Evolutionary conservation across 202 grass and related monocot species (phyloP).

Genomic region (Bolboschoenoplectus hybrid): DNA sequence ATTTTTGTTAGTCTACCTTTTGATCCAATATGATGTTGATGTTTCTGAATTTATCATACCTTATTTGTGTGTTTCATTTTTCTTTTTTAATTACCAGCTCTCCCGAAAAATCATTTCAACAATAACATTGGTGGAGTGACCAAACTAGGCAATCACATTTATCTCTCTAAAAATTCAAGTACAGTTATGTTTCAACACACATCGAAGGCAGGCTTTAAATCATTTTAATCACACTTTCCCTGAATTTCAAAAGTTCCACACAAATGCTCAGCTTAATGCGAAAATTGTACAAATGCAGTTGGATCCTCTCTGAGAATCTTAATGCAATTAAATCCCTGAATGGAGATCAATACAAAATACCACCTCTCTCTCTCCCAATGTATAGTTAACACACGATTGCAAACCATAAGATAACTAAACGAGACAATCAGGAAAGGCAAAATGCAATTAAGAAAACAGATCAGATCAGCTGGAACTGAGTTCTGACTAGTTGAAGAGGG

Average conservation of each 20-base stretch:
- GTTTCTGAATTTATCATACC: neutral
- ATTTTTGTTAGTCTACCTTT: neutral
- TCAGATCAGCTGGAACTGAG: neutral
- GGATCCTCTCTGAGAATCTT: neutral
- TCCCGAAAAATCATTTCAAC: neutral
- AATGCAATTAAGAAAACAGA: neutral
- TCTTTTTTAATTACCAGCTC: neutral
- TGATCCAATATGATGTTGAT: neutral
- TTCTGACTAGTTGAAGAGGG: neutral
- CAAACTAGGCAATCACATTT: neutral
- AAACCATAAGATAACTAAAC: neutral
- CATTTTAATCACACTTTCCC: neutral
- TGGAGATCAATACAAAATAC: neutral
- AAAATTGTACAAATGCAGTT: neutral
- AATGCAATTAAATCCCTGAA: neutral
- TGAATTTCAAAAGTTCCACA: neutral
- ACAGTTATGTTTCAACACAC: neutral
- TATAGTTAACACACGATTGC: neutral
- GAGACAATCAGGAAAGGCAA: neutral
- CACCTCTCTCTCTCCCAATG: neutral
- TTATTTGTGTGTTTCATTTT: too few relatives aligned
- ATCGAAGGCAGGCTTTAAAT: neutral
- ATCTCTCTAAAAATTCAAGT: neutral
- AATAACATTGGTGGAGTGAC: neutral
- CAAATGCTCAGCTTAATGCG: neutral